Base-by-base conservation (phyloP, 495 filamentous ascomycete genomes). In the Platismatia glauca region DNA sequence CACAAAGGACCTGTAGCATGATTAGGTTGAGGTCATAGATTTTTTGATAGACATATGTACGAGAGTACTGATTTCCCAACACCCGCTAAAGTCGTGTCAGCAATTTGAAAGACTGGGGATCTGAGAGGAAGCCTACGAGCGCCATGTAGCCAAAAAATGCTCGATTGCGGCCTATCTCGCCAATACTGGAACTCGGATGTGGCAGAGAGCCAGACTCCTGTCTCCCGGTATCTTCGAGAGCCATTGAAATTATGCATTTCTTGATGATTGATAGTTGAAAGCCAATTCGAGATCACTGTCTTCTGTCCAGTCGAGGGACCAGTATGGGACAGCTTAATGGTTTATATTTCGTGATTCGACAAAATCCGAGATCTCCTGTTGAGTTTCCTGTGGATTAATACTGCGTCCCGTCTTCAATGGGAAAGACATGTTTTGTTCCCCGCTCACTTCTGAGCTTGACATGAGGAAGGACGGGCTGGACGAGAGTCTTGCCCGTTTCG, bases 231-330 rank as follows among this genome's bases (percentile, higher is more conserved):
- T n/a, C 53, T 56, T 56, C 35, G 33, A 35, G 53, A 56, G 6
- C 29, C 53, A 56, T 56, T 31, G 9, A 56, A 56, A 12, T 56
- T 35, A 35, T 56, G 53, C 53, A 56, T 56, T 31, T 56, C 35
- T 7, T 35, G 53, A 56, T 56, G 53, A 31, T 56, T 35, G n/a
- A 56, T 56, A 4, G 31, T 33, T n/a, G 53, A 56, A 1, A 56
- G 53, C 53, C 53, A 56, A 18, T 56, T 34, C 20, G 53, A 31
- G n/a, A 56, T 35, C 35, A 31, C 29, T 35, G 35, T 56, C 35
- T 34, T n/a, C 33, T 35, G 53, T n/a, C 35, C 53, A 37, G 53
- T 56, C 18, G 29, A 34, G 24, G 5, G 35, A 37, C 35, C 35
- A 6, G 35, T 37, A 11, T 37, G 35, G 35, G 35, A 37, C 35